phyloP scores from a whole-genome alignment of 75 land plant species.

The Larix kaempferi region DNA sequence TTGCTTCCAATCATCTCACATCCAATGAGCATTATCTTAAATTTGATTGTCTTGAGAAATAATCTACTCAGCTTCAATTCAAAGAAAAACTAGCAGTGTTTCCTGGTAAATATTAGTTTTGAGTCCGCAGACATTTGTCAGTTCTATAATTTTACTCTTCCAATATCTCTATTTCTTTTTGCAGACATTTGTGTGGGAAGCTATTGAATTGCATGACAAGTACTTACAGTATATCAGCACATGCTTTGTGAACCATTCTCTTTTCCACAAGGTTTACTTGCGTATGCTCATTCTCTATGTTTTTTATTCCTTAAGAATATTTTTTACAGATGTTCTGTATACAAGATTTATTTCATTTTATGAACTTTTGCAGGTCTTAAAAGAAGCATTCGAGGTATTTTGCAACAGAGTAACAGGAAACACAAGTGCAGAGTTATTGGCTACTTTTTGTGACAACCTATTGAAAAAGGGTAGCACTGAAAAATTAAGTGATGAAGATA shows the following conservation, averaged over 20 bases:
- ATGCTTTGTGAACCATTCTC: slow-evolving; percentile 74
- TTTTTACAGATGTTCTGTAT: not conserved
- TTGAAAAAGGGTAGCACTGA: slow-evolving; percentile 50
- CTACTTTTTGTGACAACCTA: slow-evolving; percentile 48
- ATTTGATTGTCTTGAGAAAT: no score
- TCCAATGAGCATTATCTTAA: no score
- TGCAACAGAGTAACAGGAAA: slow-evolving; percentile 49
- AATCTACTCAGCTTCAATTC: no score
- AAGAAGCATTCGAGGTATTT: slow-evolving; percentile 53
- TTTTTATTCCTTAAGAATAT: not conserved
- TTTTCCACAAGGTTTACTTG: slow-evolving; percentile 81
- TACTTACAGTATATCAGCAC: slow-evolving; percentile 72
- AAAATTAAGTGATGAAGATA: slow-evolving; percentile 49
- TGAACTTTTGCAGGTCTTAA: slow-evolving; percentile 26
- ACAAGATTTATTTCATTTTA: not conserved
- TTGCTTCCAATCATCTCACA: no score
- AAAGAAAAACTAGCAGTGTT: no score
- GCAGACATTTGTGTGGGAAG: slow-evolving; percentile 83
- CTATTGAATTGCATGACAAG: slow-evolving; percentile 91
- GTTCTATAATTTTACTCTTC: no score
- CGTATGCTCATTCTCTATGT: not conserved
- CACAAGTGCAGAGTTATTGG: slow-evolving; percentile 47
- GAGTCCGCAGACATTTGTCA: no score
- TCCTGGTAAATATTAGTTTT: no score
- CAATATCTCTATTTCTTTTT: not conserved